Evolutionary conservation across 805 yeast genomes (phyloP).

Genomic region (Kuraishia floccosa): DNA sequence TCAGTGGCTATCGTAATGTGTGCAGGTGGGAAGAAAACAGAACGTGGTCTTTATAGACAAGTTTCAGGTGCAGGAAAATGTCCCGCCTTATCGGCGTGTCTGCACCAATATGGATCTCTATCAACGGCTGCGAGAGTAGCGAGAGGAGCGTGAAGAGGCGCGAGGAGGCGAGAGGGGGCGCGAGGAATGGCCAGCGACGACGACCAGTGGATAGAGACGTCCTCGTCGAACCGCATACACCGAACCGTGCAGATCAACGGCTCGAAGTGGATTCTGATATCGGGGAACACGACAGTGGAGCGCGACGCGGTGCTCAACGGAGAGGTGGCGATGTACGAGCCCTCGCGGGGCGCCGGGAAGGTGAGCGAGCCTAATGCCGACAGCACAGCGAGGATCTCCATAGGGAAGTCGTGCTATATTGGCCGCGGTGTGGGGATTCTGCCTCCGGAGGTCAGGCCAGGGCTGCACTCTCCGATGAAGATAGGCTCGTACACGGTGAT

Average conservation of each 20-base stretch:
- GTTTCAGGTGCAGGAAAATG: no score
- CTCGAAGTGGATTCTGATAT: conserved; percentile 28
- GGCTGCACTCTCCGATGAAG: conserved; percentile 16
- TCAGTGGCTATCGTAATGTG: no score
- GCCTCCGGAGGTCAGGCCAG: conserved; percentile 15
- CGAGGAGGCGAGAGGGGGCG: conserved; percentile 1
- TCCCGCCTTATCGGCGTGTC: no score
- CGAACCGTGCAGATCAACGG: conserved; percentile 29
- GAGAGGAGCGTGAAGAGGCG: no score
- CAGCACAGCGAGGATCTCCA: conserved; percentile 20
- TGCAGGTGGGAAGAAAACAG: no score
- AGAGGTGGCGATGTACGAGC: conserved; percentile 12
- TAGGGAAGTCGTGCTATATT: conserved; percentile 37
- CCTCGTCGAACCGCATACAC: conserved; percentile 39
- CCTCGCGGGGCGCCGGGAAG: background rate
- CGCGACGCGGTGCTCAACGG: conserved; percentile 23
- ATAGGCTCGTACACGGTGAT: conserved; percentile 37
- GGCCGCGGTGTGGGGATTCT: conserved; percentile 15
- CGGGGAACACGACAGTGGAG: conserved; percentile 33
- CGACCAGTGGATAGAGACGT: conserved; percentile 32
- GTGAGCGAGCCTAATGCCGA: conserved; percentile 3
- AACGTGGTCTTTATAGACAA: no score
- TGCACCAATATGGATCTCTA: no score
- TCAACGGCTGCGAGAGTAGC: no score
- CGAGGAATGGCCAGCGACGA: background rate